Evolutionary conservation across 2,329 filamentous ascomycete genomes (phyloP), one percentile per base, ranked within the genome.

Genomic region (Phyllosticta ampelicida): DNA sequence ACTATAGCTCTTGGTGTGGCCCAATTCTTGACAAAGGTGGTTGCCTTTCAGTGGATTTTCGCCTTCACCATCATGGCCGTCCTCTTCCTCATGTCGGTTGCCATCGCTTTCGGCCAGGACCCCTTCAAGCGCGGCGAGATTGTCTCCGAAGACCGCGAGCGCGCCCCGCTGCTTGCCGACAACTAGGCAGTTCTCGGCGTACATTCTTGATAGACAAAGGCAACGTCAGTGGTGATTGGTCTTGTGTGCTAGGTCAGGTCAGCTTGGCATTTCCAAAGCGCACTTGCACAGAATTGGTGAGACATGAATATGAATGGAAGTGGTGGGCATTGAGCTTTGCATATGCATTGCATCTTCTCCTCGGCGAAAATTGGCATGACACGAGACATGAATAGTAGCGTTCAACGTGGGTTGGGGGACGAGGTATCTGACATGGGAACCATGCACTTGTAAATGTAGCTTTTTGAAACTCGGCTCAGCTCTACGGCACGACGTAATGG

Each of bases 1-100:
- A 10, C 3, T 30, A 51, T 59, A 82, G 80, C 79, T 18, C 83
- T 95, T 49, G 89, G 88, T 11, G 83, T 94, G 16, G 81, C 83
- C 13, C 90, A 96, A 71, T 85, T 95, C 74, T 75, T 84, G 54
- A 79, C 80, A 66, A 84, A 90, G 69, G 72, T 86, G 60, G 78
- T 95, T 63, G 87, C 89, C 6, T 78, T 95, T 63, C 90, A 96
- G 75, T 95, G 90, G 90, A 92, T 95, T 73, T 95, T 95, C 70
- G 87, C 90, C 30, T 94, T 95, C 67, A 78, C 84, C 62, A 90
- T 95, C 70, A 90, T 92, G 79, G 82, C 78, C 0, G 69, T 88
- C 23, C 80, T 95, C 56, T 86, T 94, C 69, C 70, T 90, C 19
- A 73, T 82, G 18, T 89, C 87, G 1, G 66, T 88, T 2, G 72